A percentile compares a stretch with the other conserved stretches of the same genome.
Conservation (phyloP, 371 early-diverging fungal genomes). For the Catenaria anguillulae region DNA sequence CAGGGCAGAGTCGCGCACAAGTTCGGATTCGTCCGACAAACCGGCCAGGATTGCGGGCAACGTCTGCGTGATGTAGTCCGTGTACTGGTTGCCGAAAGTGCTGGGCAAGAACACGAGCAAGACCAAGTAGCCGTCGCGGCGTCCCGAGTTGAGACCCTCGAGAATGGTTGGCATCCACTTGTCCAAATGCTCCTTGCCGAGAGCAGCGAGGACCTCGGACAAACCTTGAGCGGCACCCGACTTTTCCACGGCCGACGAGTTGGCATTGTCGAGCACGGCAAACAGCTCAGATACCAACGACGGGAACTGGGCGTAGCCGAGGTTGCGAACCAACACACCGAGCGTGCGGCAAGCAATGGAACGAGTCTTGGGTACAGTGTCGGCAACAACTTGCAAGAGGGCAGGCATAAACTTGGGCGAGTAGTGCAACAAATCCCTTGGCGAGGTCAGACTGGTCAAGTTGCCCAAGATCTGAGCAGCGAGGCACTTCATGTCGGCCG, state of each 20-base stretch:
- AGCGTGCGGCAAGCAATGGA: slow-evolving; percentile 85
- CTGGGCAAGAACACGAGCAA: slow-evolving; percentile 88
- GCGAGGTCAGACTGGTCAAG: slow-evolving; percentile 85
- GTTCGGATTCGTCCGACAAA: slow-evolving; percentile 89
- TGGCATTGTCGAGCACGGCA: slow-evolving; percentile 55
- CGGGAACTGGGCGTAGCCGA: slow-evolving; percentile 89
- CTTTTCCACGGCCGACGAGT: slow-evolving; percentile 81
- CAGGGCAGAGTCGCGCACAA: slow-evolving; percentile 53
- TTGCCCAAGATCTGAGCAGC: slow-evolving; percentile 95
- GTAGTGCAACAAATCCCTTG: slow-evolving; percentile 78
- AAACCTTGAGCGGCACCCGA: slow-evolving; percentile 96
- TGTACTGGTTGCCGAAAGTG: slow-evolving; percentile 79
- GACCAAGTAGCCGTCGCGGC: slow-evolving; percentile 93
- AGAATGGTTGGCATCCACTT: slow-evolving; percentile 79
- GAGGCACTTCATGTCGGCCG: slow-evolving; percentile 77
- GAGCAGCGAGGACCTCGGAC: slow-evolving; percentile 78
- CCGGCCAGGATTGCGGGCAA: slow-evolving; percentile 78
- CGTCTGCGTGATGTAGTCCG: slow-evolving; percentile 69
- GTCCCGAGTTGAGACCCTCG: slow-evolving; percentile 53
- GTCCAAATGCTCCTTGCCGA: slow-evolving; percentile 76
- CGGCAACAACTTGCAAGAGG: slow-evolving; percentile 74
- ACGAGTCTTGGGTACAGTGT: slow-evolving; percentile 92
- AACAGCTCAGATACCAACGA: slow-evolving; percentile 71
- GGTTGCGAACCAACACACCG: slow-evolving; percentile 74
- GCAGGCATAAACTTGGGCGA: slow-evolving; percentile 64